These are phyloP conservation scores for Pascua guehoae DNA, from an alignment of 1,284 basidiomycete genomes.

Conservation along the genomic window DNA sequence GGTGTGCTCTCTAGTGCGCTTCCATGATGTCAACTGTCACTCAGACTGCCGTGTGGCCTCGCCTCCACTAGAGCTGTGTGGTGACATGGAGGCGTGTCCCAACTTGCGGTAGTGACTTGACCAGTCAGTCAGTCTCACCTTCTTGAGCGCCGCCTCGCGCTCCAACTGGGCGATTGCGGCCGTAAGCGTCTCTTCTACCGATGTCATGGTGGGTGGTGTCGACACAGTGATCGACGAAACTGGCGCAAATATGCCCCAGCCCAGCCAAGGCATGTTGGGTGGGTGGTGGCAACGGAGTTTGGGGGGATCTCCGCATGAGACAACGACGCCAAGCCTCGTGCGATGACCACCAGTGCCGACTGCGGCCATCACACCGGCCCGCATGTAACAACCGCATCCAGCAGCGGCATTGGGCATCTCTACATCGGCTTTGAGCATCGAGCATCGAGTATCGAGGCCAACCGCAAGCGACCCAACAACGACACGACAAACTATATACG, in stretches of 20 bases:
- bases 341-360: no score
- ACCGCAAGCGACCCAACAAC: no score
- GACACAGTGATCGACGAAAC: background rate
- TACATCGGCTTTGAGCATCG: no score
- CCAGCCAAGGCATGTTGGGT: background rate
- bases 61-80: background rate
- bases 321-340: no score
- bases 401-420: no score
- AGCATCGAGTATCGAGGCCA: no score
- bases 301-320: no score
- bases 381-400: no score
- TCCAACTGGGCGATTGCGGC: conserved; percentile 43
- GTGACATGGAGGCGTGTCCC: background rate
- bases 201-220: conserved; percentile 7
- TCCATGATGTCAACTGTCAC: background rate
- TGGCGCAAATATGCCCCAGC: background rate
- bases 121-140: conserved; percentile 25
- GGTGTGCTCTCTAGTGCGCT: background rate
- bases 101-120: background rate
- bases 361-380: no score
- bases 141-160: conserved; percentile 43
- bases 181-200: conserved; percentile 28
- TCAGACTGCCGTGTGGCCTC: background rate
- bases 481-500: no score
- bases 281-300: background rate